Evolutionary conservation across 768 basidiomycete species (phyloP).

Genomic region (Astraeus odoratus): DNA sequence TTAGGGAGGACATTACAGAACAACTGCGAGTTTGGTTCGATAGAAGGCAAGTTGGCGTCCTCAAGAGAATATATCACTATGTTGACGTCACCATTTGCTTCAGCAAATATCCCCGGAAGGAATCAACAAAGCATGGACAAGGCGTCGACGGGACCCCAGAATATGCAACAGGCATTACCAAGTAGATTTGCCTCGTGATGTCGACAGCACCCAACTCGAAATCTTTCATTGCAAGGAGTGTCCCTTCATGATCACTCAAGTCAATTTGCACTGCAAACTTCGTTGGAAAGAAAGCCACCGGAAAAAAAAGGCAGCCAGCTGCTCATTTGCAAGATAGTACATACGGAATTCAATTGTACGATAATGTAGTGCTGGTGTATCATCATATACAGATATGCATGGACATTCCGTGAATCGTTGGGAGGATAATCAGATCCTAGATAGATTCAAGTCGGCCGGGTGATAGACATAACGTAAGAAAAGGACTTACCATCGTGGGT

Average conservation of each 20-base stretch:
- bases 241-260: too few relatives aligned
- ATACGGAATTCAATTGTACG: neutral
- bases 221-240: too few relatives aligned
- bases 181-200: slow-evolving; percentile 12
- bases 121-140: slow-evolving; percentile 26
- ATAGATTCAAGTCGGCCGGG: neutral
- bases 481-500: slow-evolving; percentile 24
- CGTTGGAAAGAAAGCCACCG: too few relatives aligned
- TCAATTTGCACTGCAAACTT: too few relatives aligned
- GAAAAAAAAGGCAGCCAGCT: too few relatives aligned
- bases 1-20: slow-evolving; percentile 15
- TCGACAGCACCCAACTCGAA: too few relatives aligned
- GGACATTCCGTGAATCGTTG: slow-evolving; percentile 1
- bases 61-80: neutral
- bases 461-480: neutral
- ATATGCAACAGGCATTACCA: slow-evolving; percentile 21
- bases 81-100: slow-evolving; percentile 12
- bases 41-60: slow-evolving; percentile 3
- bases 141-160: slow-evolving; percentile 20
- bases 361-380: neutral
- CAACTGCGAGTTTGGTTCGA: slow-evolving; percentile 20
- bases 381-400: neutral
- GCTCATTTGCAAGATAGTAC: too few relatives aligned
- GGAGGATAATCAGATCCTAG: slow-evolving; percentile 16
- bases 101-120: slow-evolving; percentile 20